Evolutionary conservation across 768 basidiomycete genomes (phyloP).

Genomic region (Termitomyces sp.): DNA sequence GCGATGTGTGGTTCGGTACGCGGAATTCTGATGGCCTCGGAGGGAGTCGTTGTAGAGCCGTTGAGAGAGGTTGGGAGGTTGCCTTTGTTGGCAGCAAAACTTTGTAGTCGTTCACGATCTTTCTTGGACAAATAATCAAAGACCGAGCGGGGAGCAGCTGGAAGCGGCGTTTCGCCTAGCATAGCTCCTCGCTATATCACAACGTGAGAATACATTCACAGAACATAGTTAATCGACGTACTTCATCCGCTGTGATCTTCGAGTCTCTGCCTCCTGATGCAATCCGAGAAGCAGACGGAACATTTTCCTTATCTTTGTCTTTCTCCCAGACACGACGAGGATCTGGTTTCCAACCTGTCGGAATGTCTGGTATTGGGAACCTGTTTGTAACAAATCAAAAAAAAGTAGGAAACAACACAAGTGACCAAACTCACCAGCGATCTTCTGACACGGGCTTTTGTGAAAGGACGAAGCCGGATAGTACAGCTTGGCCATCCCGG

Average conservation of each 20-base stretch:
- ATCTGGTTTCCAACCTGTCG: conserved; percentile 80
- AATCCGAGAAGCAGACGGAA: conserved; percentile 13
- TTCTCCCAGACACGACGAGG: conserved; percentile 71
- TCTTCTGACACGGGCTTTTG: conserved; percentile 66
- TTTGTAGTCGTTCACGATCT: conserved; percentile 79
- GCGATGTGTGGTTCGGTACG: conserved; percentile 74
- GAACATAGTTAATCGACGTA: conserved; percentile 26
- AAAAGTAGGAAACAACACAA: neutral
- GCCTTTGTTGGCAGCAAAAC: conserved; percentile 36
- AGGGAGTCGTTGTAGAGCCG: conserved; percentile 18
- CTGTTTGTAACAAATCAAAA: conserved; percentile 38
- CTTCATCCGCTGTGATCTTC: conserved; percentile 66
- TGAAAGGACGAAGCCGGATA: conserved; percentile 73
- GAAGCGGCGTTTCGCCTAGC: conserved; percentile 77
- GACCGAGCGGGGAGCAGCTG: conserved; percentile 71
- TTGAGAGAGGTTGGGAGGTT: conserved; percentile 7
- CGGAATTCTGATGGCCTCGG: conserved; percentile 38
- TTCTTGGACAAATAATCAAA: conserved; percentile 95
- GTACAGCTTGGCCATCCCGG: conserved; percentile 67
- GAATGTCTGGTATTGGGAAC: conserved; percentile 82
- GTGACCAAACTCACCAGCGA: conserved; percentile 44
- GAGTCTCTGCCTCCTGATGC: conserved; percentile 42
- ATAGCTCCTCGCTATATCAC: conserved; percentile 70
- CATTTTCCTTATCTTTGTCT: conserved; percentile 44
- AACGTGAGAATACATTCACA: neutral